A percentile compares a stretch with the other conserved stretches of the same genome.
Conservation (phyloP, 768 basidiomycete species). For the Hydnomerulius pinastri region DNA sequence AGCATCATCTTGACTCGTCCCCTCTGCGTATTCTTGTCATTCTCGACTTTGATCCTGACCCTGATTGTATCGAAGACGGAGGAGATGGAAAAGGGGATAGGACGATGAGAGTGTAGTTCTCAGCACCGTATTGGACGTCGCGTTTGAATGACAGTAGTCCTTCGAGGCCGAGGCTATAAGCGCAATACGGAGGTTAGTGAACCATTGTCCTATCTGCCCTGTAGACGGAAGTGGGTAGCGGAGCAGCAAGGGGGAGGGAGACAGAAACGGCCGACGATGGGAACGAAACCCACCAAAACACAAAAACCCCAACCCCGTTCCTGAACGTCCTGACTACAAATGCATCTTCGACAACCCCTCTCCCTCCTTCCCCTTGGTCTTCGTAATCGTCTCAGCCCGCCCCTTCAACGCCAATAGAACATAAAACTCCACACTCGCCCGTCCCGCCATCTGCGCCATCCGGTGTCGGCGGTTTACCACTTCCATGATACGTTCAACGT, state of each 20-base stretch:
- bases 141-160: constrained; percentile 94
- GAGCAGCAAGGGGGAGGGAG: no score
- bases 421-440: constrained; percentile 97
- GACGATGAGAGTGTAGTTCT: constrained; percentile 76
- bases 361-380: constrained; percentile 29
- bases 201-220: not conserved
- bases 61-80: constrained; percentile 92
- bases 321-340: constrained; percentile 92
- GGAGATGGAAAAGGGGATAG: constrained; percentile 41
- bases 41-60: constrained; percentile 85
- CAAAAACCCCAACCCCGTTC: constrained; percentile 95
- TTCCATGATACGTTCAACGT: constrained; percentile 84
- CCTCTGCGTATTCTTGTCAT: constrained; percentile 85
- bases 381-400: constrained; percentile 43
- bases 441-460: constrained; percentile 96
- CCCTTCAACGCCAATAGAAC: constrained; percentile 89
- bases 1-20: constrained; percentile 84
- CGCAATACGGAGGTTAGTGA: not conserved
- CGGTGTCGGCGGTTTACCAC: constrained; percentile 91
- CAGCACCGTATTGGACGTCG: constrained; percentile 82
- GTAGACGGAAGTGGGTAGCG: not conserved
- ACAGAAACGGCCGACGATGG: no score
- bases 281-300: constrained; percentile 73
- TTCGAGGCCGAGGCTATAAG: constrained; percentile 82
- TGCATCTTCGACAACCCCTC: constrained; percentile 68